Percentiles rank a stretch among this genome's conserved stretches.
phyloP scores from a whole-genome alignment of 208 protist genomes.

The Trypanosoma vivax region DNA sequence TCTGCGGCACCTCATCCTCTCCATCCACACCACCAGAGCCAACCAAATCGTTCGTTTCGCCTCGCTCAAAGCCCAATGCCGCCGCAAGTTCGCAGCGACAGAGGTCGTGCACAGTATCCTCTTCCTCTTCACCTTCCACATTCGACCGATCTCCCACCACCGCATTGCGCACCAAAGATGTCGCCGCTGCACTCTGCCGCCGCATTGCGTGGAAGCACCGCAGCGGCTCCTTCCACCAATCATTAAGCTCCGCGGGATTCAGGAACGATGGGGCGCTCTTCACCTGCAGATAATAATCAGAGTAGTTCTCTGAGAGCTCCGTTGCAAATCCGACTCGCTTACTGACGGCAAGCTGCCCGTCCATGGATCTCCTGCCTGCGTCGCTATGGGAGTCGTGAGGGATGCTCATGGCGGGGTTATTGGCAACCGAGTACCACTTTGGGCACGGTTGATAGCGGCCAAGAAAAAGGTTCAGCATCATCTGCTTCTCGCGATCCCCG shows the following conservation, averaged over 20 bases:
- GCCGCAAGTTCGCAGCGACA: conserved; percentile 11
- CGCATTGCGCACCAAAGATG: neutral
- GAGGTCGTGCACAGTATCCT: neutral
- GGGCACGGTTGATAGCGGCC: conserved; percentile 51
- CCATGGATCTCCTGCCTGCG: neutral
- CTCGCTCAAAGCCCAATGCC: neutral
- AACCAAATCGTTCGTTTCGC: neutral
- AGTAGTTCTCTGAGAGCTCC: conserved; percentile 28
- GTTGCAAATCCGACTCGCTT: conserved; percentile 5
- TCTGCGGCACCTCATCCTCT: neutral
- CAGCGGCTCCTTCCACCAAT: conserved; percentile 59
- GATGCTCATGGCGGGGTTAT: conserved; percentile 13
- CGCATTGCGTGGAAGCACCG: conserved; percentile 7
- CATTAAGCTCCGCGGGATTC: conserved; percentile 4
- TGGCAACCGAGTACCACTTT: conserved; percentile 4
- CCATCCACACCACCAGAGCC: neutral
- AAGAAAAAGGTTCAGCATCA: conserved; percentile 74
- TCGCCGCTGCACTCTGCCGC: neutral
- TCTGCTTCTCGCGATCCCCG: conserved; percentile 72
- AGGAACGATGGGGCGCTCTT: conserved; percentile 26
- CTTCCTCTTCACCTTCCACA: neutral
- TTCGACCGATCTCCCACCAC: neutral
- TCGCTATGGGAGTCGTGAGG: neutral
- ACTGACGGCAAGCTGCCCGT: neutral
- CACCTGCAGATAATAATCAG: conserved; percentile 60